phyloP scores from a whole-genome alignment of 352 stramenopile species.

The Phytophthora syringae region DNA sequence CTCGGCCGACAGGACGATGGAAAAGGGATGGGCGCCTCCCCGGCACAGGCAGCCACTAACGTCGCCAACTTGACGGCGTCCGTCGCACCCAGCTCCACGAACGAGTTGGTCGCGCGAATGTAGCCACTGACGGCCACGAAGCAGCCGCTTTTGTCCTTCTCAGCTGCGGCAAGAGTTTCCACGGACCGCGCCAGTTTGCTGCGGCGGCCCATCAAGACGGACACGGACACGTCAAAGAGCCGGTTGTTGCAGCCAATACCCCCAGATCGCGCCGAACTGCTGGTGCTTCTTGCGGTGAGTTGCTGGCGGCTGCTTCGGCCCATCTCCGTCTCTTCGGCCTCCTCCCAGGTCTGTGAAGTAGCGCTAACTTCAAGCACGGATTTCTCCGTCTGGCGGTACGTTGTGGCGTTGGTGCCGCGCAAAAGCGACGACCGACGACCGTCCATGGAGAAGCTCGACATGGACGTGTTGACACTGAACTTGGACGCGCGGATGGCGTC shows the following conservation, averaged over 20 bases:
- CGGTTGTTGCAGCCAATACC: too few relatives aligned
- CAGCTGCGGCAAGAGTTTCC: slow-evolving; percentile 24
- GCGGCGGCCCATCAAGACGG: slow-evolving; percentile 56
- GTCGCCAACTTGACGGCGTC: slow-evolving; percentile 67
- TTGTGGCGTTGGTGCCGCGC: too few relatives aligned
- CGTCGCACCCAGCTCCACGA: slow-evolving; percentile 66
- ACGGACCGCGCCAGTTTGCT: slow-evolving; percentile 57
- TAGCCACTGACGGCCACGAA: slow-evolving; percentile 66
- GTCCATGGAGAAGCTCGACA: slow-evolving; percentile 31
- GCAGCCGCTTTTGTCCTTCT: slow-evolving; percentile 56
- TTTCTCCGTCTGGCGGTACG: slow-evolving; percentile 18
- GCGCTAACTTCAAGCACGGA: too few relatives aligned
- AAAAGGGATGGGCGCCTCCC: too few relatives aligned
- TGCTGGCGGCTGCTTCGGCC: slow-evolving; percentile 6
- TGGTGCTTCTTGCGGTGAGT: slow-evolving; percentile 29
- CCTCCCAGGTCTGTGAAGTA: slow-evolving; percentile 32
- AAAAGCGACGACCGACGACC: slow-evolving; percentile 30
- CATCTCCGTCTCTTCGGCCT: slow-evolving; percentile 22
- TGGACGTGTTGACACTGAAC: slow-evolving; percentile 53
- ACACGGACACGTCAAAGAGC: slow-evolving; percentile 61
- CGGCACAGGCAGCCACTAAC: slow-evolving; percentile 40
- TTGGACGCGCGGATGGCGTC: slow-evolving; percentile 71
- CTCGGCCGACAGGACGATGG: slow-evolving; percentile 58
- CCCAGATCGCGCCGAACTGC: slow-evolving; percentile 23
- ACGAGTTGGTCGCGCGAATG: slow-evolving; percentile 41